Conservation (phyloP, 352 stramenopile genomes). For the Phytophthora litchii region DNA sequence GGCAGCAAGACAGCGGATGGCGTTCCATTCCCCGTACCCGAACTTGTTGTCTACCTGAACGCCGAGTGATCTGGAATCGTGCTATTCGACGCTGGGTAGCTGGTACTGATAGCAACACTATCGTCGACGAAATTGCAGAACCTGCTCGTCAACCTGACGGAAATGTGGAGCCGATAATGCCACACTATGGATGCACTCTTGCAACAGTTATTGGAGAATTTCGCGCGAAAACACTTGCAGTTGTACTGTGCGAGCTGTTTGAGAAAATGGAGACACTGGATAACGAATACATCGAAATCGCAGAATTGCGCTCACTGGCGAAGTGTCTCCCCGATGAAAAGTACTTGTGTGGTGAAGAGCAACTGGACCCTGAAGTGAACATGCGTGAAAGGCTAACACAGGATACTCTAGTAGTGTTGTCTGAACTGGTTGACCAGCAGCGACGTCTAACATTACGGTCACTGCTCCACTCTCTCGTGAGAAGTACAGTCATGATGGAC, state of each 20-base stretch:
- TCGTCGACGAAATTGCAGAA: neutral
- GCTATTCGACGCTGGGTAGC: slow-evolving; percentile 61
- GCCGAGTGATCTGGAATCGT: slow-evolving; percentile 70
- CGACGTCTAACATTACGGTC: slow-evolving; percentile 24
- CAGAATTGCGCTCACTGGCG: slow-evolving; percentile 64
- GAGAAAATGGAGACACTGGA: slow-evolving; percentile 71
- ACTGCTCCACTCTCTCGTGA: slow-evolving; percentile 50
- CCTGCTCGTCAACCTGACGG: neutral
- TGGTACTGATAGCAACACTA: slow-evolving; percentile 12
- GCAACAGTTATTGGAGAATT: slow-evolving; percentile 28
- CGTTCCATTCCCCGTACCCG: slow-evolving; percentile 25
- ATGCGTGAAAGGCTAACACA: slow-evolving; percentile 24
- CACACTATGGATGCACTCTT: neutral
- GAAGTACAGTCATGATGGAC: slow-evolving; percentile 42
- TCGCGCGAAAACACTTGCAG: slow-evolving; percentile 41
- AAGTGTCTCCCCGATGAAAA: slow-evolving; percentile 38
- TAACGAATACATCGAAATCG: slow-evolving; percentile 69
- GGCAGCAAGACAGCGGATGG: slow-evolving; percentile 43
- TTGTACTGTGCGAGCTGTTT: slow-evolving; percentile 69
- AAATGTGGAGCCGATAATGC: neutral
- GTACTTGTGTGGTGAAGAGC: slow-evolving; percentile 1
- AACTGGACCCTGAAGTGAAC: slow-evolving; percentile 25
- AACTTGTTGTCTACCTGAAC: slow-evolving; percentile 33
- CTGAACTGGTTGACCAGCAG: slow-evolving; percentile 34
- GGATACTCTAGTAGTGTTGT: slow-evolving; percentile 31